phyloP scores from a whole-genome alignment of 352 stramenopile species.

The Pythium dissotocum region DNA sequence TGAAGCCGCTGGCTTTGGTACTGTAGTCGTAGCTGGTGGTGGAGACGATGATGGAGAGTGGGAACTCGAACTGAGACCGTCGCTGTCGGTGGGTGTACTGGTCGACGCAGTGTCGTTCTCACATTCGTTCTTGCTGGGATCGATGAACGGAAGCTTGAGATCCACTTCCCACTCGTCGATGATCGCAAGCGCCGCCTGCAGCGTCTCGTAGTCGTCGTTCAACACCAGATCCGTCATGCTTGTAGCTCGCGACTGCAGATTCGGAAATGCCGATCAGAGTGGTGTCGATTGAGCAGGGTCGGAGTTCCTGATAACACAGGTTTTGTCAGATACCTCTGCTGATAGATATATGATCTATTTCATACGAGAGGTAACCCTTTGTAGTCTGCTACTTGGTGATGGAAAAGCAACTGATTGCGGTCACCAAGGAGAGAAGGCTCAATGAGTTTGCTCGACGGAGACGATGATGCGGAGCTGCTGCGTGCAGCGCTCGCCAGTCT shows the following conservation, averaged over 20 bases:
- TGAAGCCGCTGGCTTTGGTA: not conserved
- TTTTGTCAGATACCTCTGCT: not conserved
- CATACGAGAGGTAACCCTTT: not conserved
- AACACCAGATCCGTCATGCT: slow-evolving; percentile 1
- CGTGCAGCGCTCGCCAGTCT: slow-evolving; percentile 14
- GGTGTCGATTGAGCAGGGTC: not conserved
- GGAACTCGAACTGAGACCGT: not conserved
- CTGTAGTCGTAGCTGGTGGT: not conserved
- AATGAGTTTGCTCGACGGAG: not conserved
- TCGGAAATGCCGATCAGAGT: not conserved
- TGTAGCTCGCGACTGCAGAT: not conserved
- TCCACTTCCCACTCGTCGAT: slow-evolving; percentile 20
- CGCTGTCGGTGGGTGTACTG: slow-evolving; percentile 1
- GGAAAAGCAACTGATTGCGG: not conserved
- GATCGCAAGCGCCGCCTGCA: slow-evolving; percentile 16
- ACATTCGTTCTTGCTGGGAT: not conserved
- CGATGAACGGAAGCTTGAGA: not conserved
- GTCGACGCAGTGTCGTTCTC: not conserved
- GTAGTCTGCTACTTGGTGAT: not conserved
- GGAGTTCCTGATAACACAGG: not conserved
- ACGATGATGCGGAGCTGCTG: slow-evolving; percentile 10
- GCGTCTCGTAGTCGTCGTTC: slow-evolving; percentile 12
- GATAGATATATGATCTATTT: not conserved
- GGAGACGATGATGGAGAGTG: not conserved
- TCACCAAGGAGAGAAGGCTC: not conserved